phyloP scores from a whole-genome alignment of 345 rosid species.

The Balakata baccata region DNA sequence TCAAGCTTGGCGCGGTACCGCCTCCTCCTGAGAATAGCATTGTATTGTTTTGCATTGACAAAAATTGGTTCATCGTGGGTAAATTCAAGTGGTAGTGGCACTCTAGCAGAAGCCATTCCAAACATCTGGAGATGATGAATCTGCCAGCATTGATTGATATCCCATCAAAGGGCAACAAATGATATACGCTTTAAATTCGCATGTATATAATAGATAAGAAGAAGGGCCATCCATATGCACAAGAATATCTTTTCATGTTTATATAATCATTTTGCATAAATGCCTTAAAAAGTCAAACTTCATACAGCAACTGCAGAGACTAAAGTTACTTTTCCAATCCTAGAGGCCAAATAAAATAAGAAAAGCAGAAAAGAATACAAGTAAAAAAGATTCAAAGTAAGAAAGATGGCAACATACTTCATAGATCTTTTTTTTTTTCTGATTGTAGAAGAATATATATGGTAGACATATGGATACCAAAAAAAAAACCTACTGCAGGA shows the following conservation, averaged over 20 bases:
- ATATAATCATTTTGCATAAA: slow-evolving; percentile 25
- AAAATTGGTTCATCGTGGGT: slow-evolving; percentile 56
- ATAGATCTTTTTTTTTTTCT: not conserved
- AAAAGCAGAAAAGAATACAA: slow-evolving; percentile 26
- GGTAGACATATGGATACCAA: slow-evolving; percentile 1
- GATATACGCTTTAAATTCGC: not conserved
- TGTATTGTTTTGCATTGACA: slow-evolving; percentile 84
- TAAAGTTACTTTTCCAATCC: slow-evolving; percentile 6
- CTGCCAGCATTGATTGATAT: slow-evolving; percentile 37
- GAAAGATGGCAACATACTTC: not conserved
- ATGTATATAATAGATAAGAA: not conserved
- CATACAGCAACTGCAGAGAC: slow-evolving; percentile 18
- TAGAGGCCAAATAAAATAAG: slow-evolving; percentile 20
- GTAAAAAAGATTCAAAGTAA: slow-evolving; percentile 40
- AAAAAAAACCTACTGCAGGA: slow-evolving; percentile 10
- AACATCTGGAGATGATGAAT: slow-evolving; percentile 51
- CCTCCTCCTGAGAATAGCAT: slow-evolving; percentile 78
- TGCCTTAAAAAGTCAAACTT: slow-evolving; percentile 15
- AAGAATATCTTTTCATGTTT: slow-evolving; percentile 1
- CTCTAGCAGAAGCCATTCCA: slow-evolving; percentile 51
- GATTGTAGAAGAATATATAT: not conserved
- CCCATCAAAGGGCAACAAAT: slow-evolving; percentile 19
- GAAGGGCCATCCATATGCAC: not conserved
- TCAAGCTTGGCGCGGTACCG: slow-evolving; percentile 76
- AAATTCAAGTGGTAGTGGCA: slow-evolving; percentile 57